Evolutionary conservation across 2,329 filamentous ascomycete species (phyloP), one percentile per base, ranked within the genome.

Genomic region (Colletotrichum tropicale): DNA sequence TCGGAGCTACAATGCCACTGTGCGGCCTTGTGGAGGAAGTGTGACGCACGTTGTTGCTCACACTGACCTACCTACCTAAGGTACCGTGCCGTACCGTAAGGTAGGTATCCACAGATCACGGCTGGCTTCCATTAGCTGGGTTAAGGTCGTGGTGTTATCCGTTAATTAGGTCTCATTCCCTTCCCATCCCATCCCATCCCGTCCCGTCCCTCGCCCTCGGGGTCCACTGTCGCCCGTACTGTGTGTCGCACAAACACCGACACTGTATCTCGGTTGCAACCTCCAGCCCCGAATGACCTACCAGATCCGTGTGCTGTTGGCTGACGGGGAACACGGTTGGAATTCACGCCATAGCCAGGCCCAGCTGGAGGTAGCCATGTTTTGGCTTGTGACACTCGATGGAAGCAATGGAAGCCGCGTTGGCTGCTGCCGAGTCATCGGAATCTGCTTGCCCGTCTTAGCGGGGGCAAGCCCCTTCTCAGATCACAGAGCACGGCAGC

Each of bases 241-340:
- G 74, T 75, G 64, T 55, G 48, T 73, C 21, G 56, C 28, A 61
- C 24, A 52, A 69, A 21, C 9, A 18, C 56, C 64, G 64, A 69
- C 34, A 76, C 70, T 69, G 74, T 76, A 34, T 16, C 21, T 68
- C 43, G 74, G 70, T 61, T 52, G 48, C 74, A 65, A 69, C 48
- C 58, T 30, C 26, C 43, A 71, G 56, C 71, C 18, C 67, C 48
- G 71, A 74, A 61, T 64, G 21, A 38, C 32, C 36, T 32, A 15
- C 26, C 3, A 24, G 15, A 36, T 16, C 30, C 26, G 26, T 38
- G 34, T 13, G 15, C 21, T 65, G 15, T 21, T 38, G 62, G 26
- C 18, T 32, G n/a, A 36, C 30, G 18, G 60, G n/a, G 21, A 52
- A 13, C 12, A 8, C 12, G 24, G 24, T 21, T 43, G 62, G 15